Conservation (phyloP, 495 filamentous ascomycete genomes). For the Aspergillus saccharolyticus region DNA sequence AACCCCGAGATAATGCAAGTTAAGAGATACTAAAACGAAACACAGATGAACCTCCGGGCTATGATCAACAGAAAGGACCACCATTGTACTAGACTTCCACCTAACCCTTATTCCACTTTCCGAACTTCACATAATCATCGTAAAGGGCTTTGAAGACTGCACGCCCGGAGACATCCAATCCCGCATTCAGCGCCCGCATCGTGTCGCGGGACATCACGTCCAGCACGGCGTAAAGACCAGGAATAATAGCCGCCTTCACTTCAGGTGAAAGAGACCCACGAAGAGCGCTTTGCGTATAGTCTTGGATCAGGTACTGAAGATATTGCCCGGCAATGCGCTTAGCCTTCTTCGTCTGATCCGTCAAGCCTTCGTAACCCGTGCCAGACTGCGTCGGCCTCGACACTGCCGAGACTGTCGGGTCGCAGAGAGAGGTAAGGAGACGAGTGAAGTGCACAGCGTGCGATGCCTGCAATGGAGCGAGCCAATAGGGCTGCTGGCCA, state of each 20-base stretch:
- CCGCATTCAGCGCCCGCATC: conserved; percentile 62
- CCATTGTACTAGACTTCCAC: not conserved
- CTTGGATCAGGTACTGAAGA: conserved; percentile 65
- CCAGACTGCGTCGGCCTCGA: conserved; percentile 39
- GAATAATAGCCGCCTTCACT: conserved; percentile 63
- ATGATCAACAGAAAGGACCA: not conserved
- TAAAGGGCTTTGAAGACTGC: conserved; percentile 70
- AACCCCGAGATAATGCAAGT: not conserved
- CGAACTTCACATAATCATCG: conserved; percentile 62
- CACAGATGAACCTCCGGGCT: not conserved
- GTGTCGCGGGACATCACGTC: conserved; percentile 62
- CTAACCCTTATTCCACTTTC: conserved; percentile 61
- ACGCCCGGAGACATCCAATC: conserved; percentile 60
- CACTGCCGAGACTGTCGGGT: conserved; percentile 71
- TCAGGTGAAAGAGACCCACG: conserved; percentile 47
- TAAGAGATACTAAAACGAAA: conserved; percentile 1
- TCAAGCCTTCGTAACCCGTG: conserved; percentile 46
- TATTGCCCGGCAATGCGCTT: conserved; percentile 70
- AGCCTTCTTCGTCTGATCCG: conserved; percentile 71
- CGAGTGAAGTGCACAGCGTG: conserved; percentile 63
- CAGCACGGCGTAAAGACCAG: conserved; percentile 66
- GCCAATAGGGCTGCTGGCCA: conserved; percentile 40
- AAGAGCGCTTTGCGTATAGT: conserved; percentile 66
- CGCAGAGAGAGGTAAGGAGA: conserved; percentile 70
- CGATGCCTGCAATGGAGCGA: conserved; percentile 37